phyloP scores from a whole-genome alignment of 495 filamentous ascomycete genomes.

The Clohesyomyces aquaticus region DNA sequence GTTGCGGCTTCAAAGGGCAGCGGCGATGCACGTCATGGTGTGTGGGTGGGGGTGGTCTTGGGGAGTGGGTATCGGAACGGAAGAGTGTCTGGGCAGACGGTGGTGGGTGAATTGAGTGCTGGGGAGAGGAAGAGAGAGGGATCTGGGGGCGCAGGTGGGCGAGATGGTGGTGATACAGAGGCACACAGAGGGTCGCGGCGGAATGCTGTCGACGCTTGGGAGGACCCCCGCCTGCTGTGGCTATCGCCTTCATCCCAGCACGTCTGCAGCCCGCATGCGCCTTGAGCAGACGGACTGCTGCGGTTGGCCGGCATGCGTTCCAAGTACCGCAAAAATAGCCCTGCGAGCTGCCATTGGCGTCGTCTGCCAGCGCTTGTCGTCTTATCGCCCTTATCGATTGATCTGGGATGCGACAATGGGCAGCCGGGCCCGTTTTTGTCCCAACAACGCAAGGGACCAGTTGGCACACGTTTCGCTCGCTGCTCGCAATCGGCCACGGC shows the following conservation, averaged over 20 bases:
- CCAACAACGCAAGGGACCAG: no score
- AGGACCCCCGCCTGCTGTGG: slow-evolving; percentile 25
- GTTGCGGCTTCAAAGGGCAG: slow-evolving; percentile 28
- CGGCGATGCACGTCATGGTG: slow-evolving; percentile 2
- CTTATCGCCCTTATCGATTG: slow-evolving; percentile 29
- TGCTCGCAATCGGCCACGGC: no score
- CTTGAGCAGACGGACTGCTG: not conserved
- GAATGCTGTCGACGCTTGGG: slow-evolving; percentile 14
- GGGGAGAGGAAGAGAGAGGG: slow-evolving; percentile 15
- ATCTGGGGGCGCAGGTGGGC: slow-evolving; percentile 10
- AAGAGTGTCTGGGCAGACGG: slow-evolving; percentile 7
- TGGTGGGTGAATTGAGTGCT: not conserved
- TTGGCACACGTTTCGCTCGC: no score
- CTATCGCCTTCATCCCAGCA: slow-evolving; percentile 23
- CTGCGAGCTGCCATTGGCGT: not conserved
- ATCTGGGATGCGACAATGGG: not conserved
- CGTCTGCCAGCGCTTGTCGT: slow-evolving; percentile 2
- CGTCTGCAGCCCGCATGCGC: slow-evolving; percentile 28
- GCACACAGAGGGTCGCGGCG: not conserved
- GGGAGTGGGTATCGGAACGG: not conserved
- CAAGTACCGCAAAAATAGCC: slow-evolving; percentile 15
- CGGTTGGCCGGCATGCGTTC: slow-evolving; percentile 12
- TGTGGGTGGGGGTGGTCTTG: not conserved
- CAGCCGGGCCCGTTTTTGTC: not conserved
- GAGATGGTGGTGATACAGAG: slow-evolving; percentile 27